Conservation (phyloP, 768 basidiomycete genomes). For the Boletellus sp. region DNA sequence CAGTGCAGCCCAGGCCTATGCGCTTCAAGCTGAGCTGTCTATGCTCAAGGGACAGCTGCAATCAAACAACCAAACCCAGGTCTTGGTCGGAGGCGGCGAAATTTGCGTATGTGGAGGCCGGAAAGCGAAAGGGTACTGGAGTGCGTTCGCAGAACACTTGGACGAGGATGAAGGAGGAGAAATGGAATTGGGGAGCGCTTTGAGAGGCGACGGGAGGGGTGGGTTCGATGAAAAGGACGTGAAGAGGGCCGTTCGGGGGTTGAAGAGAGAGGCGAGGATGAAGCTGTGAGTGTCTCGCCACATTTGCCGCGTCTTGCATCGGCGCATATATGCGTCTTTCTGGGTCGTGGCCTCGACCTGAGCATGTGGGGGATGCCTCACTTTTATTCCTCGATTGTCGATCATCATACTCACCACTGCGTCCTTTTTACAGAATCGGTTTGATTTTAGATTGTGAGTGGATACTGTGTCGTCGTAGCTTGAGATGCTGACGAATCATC, state of each 20-base stretch:
- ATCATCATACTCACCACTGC: constrained; percentile 5
- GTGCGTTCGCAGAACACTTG: constrained; percentile 51
- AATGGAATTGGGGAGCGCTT: constrained; percentile 43
- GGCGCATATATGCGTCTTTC: not conserved
- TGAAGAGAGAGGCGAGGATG: constrained; percentile 68
- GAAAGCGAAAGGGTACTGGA: constrained; percentile 67
- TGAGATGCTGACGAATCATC: constrained; percentile 7
- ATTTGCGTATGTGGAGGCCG: constrained; percentile 57
- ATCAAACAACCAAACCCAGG: constrained; percentile 10
- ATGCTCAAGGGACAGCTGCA: constrained; percentile 51
- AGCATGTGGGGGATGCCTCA: not conserved
- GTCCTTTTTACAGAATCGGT: constrained; percentile 18
- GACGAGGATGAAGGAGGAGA: constrained; percentile 44
- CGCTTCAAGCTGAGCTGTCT: constrained; percentile 76
- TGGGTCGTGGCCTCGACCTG: not conserved
- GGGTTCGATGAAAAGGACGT: constrained; percentile 70
- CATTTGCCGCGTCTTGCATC: not conserved
- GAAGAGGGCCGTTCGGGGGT: constrained; percentile 54
- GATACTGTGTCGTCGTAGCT: not conserved
- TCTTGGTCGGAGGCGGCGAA: constrained; percentile 22
- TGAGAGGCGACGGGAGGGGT: constrained; percentile 47
- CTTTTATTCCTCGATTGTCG: not conserved
- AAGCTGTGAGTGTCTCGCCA: constrained; percentile 52
- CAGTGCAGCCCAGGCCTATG: constrained; percentile 78
- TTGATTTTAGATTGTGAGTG: constrained; percentile 28